A percentile compares a stretch with the other conserved stretches of the same genome.
Conservation (phyloP, 1,139 yeast species). For the Yamadazyma sp. region DNA sequence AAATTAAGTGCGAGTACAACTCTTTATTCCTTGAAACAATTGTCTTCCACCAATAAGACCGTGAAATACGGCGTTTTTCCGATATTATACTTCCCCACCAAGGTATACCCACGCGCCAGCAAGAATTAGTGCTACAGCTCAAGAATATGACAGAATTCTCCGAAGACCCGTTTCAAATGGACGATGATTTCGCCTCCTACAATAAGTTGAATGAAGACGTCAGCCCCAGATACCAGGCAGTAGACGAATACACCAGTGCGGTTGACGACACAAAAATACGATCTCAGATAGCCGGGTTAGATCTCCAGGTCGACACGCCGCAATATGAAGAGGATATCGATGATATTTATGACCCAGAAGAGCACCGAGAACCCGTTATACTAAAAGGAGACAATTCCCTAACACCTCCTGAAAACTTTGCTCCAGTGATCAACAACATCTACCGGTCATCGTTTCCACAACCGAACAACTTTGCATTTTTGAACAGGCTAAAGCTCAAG, state of each 20-base stretch:
- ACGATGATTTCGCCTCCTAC: conserved; percentile 33
- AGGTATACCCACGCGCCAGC: too few relatives aligned
- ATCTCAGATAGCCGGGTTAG: conserved; percentile 30
- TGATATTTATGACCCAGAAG: conserved; percentile 38
- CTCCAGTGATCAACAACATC: conserved; percentile 75
- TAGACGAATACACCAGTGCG: conserved; percentile 13
- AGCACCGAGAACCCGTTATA: conserved; percentile 23
- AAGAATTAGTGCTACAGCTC: too few relatives aligned
- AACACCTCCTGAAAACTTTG: conserved; percentile 89
- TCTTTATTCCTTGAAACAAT: too few relatives aligned
- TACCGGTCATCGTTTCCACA: conserved; percentile 91
- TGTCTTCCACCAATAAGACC: too few relatives aligned
- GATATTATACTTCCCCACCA: too few relatives aligned
- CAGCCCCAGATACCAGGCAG: conserved; percentile 18
- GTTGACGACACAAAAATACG: conserved; percentile 34
- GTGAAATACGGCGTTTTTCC: too few relatives aligned
- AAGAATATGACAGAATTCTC: conserved; percentile 21
- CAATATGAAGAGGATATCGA: conserved; percentile 45
- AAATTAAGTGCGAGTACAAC: too few relatives aligned
- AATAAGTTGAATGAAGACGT: conserved; percentile 18
- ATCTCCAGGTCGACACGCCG: conserved; percentile 13
- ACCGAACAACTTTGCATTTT: conserved; percentile 72
- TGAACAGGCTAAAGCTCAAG: conserved; percentile 61
- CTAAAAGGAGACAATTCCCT: conserved; percentile 15
- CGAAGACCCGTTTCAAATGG: conserved; percentile 50